Percentiles rank a stretch among this genome's conserved stretches.
phyloP scores from a whole-genome alignment of 805 yeast genomes.

The Lachancea kluyveri region DNA sequence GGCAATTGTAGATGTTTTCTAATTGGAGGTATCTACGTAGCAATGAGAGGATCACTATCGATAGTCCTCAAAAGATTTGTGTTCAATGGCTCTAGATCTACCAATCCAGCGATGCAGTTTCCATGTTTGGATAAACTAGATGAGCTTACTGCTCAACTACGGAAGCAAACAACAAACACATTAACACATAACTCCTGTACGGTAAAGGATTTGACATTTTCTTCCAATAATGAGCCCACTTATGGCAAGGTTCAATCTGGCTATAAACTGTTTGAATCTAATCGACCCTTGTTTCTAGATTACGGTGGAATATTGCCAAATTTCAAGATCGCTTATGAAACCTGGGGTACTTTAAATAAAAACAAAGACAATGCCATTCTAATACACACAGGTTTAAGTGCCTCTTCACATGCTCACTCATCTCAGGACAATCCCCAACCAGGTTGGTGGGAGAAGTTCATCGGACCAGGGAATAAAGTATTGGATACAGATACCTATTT shows the following conservation, averaged over 20 bases:
- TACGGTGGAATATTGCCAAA: constrained; percentile 74
- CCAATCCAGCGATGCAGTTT: constrained; percentile 65
- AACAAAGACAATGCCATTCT: constrained; percentile 66
- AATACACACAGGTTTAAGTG: constrained; percentile 86
- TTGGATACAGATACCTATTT: constrained; percentile 79
- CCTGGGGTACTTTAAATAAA: constrained; percentile 75
- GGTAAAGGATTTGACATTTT: constrained; percentile 7
- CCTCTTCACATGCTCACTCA: constrained; percentile 89
- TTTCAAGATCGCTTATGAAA: constrained; percentile 82
- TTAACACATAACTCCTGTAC: constrained; percentile 1
- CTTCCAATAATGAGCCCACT: constrained; percentile 69
- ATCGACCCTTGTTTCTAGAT: constrained; percentile 63
- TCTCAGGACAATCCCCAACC: constrained; percentile 59
- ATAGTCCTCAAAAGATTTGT: background rate
- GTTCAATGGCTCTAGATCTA: constrained; percentile 19
- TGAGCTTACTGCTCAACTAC: constrained; percentile 36
- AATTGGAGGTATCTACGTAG: too few species aligned
- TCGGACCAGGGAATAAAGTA: constrained; percentile 69
- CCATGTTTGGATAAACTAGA: constrained; percentile 84
- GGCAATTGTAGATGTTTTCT: too few species aligned
- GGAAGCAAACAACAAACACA: constrained; percentile 6
- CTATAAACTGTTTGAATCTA: constrained; percentile 49
- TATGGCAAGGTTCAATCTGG: constrained; percentile 68
- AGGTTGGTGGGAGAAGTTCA: constrained; percentile 97
- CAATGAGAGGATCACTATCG: too few species aligned